These are phyloP conservation scores for Xylariales sp. DNA, from an alignment of 2,329 filamentous ascomycete genomes.

Conservation along the genomic window DNA sequence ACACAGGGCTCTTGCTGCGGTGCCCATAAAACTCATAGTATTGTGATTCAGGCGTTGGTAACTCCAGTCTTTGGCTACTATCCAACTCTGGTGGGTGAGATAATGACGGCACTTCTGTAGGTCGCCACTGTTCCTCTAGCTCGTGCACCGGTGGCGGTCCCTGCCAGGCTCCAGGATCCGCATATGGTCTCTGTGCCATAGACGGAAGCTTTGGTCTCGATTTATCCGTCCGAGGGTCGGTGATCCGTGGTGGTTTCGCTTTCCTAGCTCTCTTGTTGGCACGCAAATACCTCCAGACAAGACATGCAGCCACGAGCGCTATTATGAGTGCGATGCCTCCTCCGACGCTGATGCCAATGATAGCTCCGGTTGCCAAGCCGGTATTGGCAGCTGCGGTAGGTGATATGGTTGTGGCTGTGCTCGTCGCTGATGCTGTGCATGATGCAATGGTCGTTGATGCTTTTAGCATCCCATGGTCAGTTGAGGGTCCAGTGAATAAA, in stretches of 20 bases:
- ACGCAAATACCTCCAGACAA: background rate
- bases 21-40: slow-evolving; percentile 1
- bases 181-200: background rate
- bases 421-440: background rate
- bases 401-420: background rate
- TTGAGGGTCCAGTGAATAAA: background rate
- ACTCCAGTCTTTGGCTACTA: background rate
- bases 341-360: slow-evolving; percentile 9
- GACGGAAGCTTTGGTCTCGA: background rate
- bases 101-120: background rate
- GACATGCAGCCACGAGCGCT: background rate
- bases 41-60: slow-evolving; percentile 5
- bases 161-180: background rate
- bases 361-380: slow-evolving; percentile 1
- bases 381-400: background rate
- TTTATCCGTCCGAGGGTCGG: no score
- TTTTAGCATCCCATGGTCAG: background rate
- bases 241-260: no score
- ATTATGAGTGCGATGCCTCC: background rate
- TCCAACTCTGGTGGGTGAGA: background rate
- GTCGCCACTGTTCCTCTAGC: background rate
- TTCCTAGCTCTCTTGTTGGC: background rate
- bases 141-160: background rate
- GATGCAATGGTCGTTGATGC: background rate
- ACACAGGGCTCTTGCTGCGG: no score